Evolutionary conservation across 2,329 filamentous ascomycete species (phyloP).

Genomic region (Berkeleyomyces rouxiae): DNA sequence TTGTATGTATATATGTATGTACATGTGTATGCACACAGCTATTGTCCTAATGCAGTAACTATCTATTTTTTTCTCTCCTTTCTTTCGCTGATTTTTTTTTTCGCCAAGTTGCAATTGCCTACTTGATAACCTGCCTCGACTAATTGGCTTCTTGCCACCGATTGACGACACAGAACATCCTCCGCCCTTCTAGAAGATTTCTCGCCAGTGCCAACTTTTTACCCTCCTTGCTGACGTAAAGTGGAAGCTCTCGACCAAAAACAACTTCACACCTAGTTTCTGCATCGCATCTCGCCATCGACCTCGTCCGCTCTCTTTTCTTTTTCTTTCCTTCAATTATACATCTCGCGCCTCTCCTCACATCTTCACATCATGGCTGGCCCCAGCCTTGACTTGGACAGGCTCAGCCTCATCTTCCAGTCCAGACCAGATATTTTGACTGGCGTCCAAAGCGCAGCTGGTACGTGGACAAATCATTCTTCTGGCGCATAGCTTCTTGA

Average conservation of each 20-base stretch:
- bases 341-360: not conserved
- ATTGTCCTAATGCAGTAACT: not conserved
- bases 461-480: conserved; percentile 22
- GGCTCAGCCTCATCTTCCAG: conserved; percentile 35
- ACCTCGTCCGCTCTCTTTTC: not conserved
- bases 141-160: not conserved
- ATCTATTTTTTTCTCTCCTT: not conserved
- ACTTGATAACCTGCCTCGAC: not conserved
- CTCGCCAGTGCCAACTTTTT: not conserved
- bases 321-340: not conserved
- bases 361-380: conserved; percentile 23
- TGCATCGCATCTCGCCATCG: not conserved
- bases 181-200: not conserved
- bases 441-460: conserved; percentile 35
- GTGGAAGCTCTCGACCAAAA: no score
- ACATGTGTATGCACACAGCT: no score
- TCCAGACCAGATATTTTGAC: conserved; percentile 39
- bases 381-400: conserved; percentile 34
- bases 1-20: not conserved
- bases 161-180: not conserved
- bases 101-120: not conserved
- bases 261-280: no score
- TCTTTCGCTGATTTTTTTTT: not conserved
- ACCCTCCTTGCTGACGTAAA: no score
- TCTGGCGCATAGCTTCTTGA: not conserved